Evolutionary conservation across 2,329 filamentous ascomycete genomes (phyloP).

Genomic region (Amesomyces nigricolor): DNA sequence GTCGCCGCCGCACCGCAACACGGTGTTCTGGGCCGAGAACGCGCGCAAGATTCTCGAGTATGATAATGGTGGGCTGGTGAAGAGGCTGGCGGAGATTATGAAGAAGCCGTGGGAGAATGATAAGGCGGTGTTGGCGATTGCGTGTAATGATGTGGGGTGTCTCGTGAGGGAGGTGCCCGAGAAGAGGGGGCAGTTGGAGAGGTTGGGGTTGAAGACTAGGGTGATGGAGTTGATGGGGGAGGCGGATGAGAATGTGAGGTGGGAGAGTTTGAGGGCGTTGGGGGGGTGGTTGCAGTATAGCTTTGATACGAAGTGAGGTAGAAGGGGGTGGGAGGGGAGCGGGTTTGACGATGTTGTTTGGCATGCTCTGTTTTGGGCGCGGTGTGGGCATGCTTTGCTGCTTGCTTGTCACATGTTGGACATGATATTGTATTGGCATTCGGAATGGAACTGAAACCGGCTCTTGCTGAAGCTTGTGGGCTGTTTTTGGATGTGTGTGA

Average conservation of each 20-base stretch:
- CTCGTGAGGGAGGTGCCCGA: conserved; percentile 87
- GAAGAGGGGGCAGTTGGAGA: conserved; percentile 73
- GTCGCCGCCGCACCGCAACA: conserved; percentile 84
- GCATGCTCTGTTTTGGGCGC: background rate
- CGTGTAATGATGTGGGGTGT: conserved; percentile 85
- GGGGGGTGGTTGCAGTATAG: conserved; percentile 61
- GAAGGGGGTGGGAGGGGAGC: background rate
- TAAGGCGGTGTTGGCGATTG: conserved; percentile 84
- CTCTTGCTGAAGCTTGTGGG: background rate
- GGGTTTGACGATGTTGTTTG: conserved; percentile 1
- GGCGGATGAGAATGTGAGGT: conserved; percentile 79
- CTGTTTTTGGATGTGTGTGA: conserved; percentile 5
- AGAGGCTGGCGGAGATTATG: conserved; percentile 81
- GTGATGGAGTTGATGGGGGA: conserved; percentile 95
- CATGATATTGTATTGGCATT: conserved; percentile 3
- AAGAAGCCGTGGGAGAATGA: conserved; percentile 68
- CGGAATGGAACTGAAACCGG: conserved; percentile 14
- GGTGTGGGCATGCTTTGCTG: background rate
- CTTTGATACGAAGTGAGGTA: conserved; percentile 42
- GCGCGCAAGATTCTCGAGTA: conserved; percentile 80
- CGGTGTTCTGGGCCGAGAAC: conserved; percentile 88
- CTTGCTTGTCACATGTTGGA: conserved; percentile 3
- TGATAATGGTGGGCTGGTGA: conserved; percentile 70
- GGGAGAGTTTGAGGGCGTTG: conserved; percentile 85
- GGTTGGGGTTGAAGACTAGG: conserved; percentile 73